Conservation (phyloP, 202 grass and related monocot genomes). For the Elaeis oleifera region DNA sequence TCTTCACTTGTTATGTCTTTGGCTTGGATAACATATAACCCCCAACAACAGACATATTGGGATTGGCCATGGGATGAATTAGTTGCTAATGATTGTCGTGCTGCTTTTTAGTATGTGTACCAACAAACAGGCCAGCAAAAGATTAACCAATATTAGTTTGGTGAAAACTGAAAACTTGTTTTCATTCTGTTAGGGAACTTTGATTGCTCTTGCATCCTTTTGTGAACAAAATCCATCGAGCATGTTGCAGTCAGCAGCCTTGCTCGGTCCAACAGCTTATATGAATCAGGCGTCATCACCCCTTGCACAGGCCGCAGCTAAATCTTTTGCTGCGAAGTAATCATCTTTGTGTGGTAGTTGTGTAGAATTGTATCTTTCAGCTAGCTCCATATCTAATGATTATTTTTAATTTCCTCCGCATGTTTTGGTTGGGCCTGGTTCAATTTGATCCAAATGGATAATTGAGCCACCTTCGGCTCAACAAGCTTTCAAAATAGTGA, state of each 20-base stretch:
- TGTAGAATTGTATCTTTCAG: no score
- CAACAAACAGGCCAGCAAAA: slow-evolving; percentile 20
- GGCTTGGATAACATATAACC: neutral
- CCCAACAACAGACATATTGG: slow-evolving; percentile 25
- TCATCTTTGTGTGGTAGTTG: no score
- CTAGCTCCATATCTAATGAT: no score
- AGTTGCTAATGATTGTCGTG: slow-evolving; percentile 28
- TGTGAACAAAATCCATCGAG: slow-evolving; percentile 24
- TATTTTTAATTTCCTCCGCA: no score
- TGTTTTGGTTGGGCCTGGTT: no score
- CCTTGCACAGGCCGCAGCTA: slow-evolving; percentile 22
- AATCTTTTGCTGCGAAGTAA: slow-evolving; percentile 37
- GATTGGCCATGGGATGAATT: slow-evolving; percentile 60
- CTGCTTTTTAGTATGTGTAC: slow-evolving; percentile 33
- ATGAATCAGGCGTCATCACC: slow-evolving; percentile 29
- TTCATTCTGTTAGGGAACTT: slow-evolving; percentile 4
- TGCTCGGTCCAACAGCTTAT: slow-evolving; percentile 42
- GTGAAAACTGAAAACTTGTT: no score
- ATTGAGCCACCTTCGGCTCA: no score
- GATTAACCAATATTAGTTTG: no score
- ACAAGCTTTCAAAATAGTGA: no score
- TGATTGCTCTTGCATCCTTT: slow-evolving; percentile 42
- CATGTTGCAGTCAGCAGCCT: slow-evolving; percentile 37
- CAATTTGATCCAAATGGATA: no score
- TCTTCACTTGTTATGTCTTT: no score